Conservation (phyloP, 164 flowering plant genomes). For the Saururus chinensis region DNA sequence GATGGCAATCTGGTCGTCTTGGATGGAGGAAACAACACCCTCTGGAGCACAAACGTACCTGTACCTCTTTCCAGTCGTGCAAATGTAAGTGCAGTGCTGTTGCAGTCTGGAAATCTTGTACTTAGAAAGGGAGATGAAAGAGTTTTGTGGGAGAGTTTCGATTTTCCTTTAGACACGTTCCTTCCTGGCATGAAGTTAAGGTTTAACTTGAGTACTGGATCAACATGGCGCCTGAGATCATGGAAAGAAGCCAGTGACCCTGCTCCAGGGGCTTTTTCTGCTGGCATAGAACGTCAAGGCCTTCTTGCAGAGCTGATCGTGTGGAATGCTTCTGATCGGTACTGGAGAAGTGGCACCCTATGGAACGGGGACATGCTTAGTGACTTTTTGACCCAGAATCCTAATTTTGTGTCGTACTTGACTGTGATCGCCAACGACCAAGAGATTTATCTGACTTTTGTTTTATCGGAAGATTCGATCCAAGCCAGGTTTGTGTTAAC, state of each 20-base stretch:
- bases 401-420: background rate
- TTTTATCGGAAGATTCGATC: background rate
- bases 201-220: constrained; percentile 8
- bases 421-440: background rate
- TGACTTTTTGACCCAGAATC: background rate
- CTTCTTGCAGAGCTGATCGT: background rate
- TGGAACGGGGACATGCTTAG: background rate
- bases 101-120: constrained; percentile 55
- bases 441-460: background rate
- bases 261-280: constrained; percentile 10
- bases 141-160: constrained; percentile 84
- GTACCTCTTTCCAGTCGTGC: background rate
- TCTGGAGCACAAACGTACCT: constrained; percentile 8
- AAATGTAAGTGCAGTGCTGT: constrained; percentile 21
- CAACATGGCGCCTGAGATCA: constrained; percentile 8
- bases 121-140: constrained; percentile 30
- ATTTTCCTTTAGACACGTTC: constrained; percentile 36
- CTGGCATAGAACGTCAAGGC: constrained; percentile 8
- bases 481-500: background rate
- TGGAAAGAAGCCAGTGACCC: constrained; percentile 31
- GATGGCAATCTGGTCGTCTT: constrained; percentile 9
- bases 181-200: constrained; percentile 19
- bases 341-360: background rate
- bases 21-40: background rate
- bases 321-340: background rate